A percentile compares a stretch with the other conserved stretches of the same genome.
Conservation (phyloP, 2,329 filamentous ascomycete species). For the Davidsoniella australis region DNA sequence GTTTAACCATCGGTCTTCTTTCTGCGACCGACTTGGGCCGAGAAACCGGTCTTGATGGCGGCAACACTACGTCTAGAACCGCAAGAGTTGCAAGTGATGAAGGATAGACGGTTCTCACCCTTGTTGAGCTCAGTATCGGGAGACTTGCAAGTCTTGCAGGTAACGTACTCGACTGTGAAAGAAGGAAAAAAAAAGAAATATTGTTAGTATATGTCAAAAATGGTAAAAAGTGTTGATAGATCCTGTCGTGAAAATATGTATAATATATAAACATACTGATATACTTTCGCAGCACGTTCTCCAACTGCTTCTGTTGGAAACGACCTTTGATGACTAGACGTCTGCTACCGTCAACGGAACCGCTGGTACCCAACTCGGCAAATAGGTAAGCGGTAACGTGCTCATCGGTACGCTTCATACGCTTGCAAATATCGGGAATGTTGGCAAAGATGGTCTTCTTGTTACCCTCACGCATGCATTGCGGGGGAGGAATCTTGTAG, state of each 20-base stretch:
- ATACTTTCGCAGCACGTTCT: constrained; percentile 90
- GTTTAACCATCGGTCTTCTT: constrained; percentile 76
- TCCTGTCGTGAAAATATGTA: not conserved
- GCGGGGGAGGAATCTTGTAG: constrained; percentile 97
- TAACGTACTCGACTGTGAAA: constrained; percentile 72
- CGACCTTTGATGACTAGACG: constrained; percentile 96
- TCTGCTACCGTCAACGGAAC: constrained; percentile 82
- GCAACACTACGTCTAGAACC: constrained; percentile 74
- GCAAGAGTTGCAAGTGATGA: constrained; percentile 85
- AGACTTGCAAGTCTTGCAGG: constrained; percentile 94
- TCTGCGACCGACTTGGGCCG: constrained; percentile 96
- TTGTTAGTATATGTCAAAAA: constrained; percentile 18
- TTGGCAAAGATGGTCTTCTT: constrained; percentile 99
- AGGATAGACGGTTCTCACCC: constrained; percentile 97
- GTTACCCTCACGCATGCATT: constrained; percentile 99
- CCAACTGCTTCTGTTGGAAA: constrained; percentile 99
- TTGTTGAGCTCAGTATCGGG: constrained; percentile 94
- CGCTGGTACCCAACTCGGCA: constrained; percentile 92
- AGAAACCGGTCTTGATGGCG: constrained; percentile 99
- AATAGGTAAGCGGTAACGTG: constrained; percentile 95
- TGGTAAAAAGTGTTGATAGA: not conserved
- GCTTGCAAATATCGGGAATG: constrained; percentile 95
- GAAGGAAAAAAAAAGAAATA: not conserved
- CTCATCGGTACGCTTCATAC: constrained; percentile 97
- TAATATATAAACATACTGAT: constrained; percentile 46